Evolutionary conservation across 2,329 filamentous ascomycete species (phyloP).

Genomic region (Capronia americana): DNA sequence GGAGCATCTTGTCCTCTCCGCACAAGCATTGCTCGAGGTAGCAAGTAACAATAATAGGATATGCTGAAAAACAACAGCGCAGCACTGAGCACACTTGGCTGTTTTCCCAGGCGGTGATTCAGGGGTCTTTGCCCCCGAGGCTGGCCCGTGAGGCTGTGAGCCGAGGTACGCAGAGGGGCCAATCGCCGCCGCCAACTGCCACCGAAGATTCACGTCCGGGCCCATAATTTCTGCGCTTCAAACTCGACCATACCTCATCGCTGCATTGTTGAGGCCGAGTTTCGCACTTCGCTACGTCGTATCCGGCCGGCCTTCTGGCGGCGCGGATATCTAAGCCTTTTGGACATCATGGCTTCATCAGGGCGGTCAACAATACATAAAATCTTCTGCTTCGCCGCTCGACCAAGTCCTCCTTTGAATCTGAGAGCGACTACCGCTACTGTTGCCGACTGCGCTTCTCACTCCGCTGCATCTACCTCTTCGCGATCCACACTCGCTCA

Average conservation of each 20-base stretch:
- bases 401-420: slow-evolving; percentile 4
- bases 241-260: slow-evolving; percentile 9
- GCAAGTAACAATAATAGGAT: slow-evolving; percentile 16
- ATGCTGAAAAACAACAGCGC: slow-evolving; percentile 14
- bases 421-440: slow-evolving; percentile 2
- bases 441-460: background rate
- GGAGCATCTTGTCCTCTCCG: background rate
- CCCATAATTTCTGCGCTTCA: slow-evolving; percentile 14
- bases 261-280: slow-evolving; percentile 4
- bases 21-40: slow-evolving; percentile 16
- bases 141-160: slow-evolving; percentile 21
- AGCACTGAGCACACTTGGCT: slow-evolving; percentile 10
- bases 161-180: slow-evolving; percentile 7
- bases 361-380: slow-evolving; percentile 31
- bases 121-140: slow-evolving; percentile 3
- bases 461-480: background rate
- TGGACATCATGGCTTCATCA: slow-evolving; percentile 28
- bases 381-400: slow-evolving; percentile 22
- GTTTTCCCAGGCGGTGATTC: background rate
- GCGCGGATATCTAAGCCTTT: slow-evolving; percentile 15
- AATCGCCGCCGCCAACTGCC: slow-evolving; percentile 16
- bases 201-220: background rate
- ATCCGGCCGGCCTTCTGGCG: slow-evolving; percentile 12
- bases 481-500: slow-evolving; percentile 16
- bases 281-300: slow-evolving; percentile 9